Base-by-base conservation (phyloP, 2,329 filamentous ascomycete genomes). In the Diaporthe citri region DNA sequence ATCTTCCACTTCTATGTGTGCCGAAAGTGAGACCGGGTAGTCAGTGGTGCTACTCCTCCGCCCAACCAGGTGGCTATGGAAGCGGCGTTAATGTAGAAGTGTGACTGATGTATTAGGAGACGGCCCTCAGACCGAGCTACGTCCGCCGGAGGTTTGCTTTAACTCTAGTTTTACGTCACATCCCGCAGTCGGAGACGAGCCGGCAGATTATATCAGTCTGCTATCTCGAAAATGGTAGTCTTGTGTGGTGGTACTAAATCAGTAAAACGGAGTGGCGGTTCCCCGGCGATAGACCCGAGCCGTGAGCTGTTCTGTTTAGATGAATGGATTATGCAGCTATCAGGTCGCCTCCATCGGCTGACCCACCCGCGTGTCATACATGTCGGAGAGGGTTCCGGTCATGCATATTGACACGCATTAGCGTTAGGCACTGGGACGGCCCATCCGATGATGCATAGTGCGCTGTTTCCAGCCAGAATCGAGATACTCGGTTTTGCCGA, bases 181-280 rank as follows among this genome's bases (percentile, higher is more conserved):
- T 71, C 52, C 69, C 52, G 69, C 34, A 39, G 69, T 60, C 56
- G 69, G 56, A 55, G 64, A 28, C 64, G 48, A 41, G 48, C 64
- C 64, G 64, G 64, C 64, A 69, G n/a, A 31, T 41, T 34, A 69
- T 39, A 39, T 39, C 31, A 28, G 55, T 41, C 34, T 69, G 15
- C 48, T 69, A 51, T 39, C 64, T 55, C 15, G 46, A 55, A 55
- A 69, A 41, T n/a, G 15, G 22, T 41, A 13, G 34, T 39, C 48
- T 20, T 22, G 17, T 22, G 17, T 69, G 64, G 48, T 41, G 55
- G 46, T 17, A 55, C 46, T 39, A 28, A 41, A 55, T 41, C 48
- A 55, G 22, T 39, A 20, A 20, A 20, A 69, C 46, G 48, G 64
- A 41, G 25, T 41, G n/a, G 48, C 51, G 34, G 22, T 41, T 28